Percentiles rank a stretch among this genome's conserved stretches.
These are phyloP conservation scores for Syncephalastrum racemosum DNA, from an alignment of 371 early-diverging fungal genomes.

Conservation along the genomic window DNA sequence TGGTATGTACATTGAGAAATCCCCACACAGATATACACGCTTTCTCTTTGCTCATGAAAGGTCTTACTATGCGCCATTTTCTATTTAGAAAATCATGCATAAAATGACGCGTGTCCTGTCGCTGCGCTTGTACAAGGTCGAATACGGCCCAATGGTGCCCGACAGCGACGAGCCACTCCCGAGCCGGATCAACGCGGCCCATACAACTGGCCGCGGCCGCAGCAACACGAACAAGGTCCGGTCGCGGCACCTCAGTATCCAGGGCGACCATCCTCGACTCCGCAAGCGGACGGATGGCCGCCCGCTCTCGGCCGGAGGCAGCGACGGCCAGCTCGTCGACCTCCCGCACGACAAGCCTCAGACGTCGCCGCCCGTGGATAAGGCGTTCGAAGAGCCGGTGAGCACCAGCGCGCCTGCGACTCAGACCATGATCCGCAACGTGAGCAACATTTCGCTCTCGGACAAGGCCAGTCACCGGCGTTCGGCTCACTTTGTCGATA, in stretches of 20 bases:
- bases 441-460: conserved; percentile 36
- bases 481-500: conserved; percentile 26
- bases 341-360: conserved; percentile 8
- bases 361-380: background rate
- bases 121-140: conserved; percentile 49
- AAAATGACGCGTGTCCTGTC: conserved; percentile 55
- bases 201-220: conserved; percentile 13
- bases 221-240: conserved; percentile 18
- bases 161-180: conserved; percentile 22
- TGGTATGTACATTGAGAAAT: conserved; percentile 55
- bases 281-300: conserved; percentile 20
- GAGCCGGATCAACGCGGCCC: conserved; percentile 4
- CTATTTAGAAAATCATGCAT: conserved; percentile 53
- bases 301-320: conserved; percentile 28
- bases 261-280: conserved; percentile 18
- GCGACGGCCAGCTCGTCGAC: conserved; percentile 26
- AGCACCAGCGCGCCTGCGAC: conserved; percentile 9
- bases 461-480: conserved; percentile 38
- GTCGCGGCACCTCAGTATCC: conserved; percentile 33
- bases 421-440: conserved; percentile 19
- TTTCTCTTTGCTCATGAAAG: no score
- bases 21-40: no score
- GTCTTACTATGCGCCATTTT: no score
- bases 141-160: conserved; percentile 22
- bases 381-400: background rate